Base-by-base conservation (phyloP, 1,284 basidiomycete genomes). In the Rhodotorula sp. region DNA sequence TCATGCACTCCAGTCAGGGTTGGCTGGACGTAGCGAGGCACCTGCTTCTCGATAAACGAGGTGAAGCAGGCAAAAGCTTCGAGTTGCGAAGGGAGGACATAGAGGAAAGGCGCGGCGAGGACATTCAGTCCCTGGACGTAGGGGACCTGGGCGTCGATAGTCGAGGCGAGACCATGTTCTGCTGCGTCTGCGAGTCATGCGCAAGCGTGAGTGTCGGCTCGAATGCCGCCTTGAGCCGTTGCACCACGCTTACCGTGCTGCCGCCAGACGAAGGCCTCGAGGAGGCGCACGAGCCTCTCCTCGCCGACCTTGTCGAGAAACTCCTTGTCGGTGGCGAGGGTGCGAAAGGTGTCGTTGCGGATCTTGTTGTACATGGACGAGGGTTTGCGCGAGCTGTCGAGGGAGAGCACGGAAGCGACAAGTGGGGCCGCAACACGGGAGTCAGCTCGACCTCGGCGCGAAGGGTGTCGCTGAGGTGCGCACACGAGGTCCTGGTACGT, bases 231-330 rank as follows among this genome's bases (percentile, higher is more conserved):
- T 41, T 55, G 25, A 19, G 14, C 34, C 25, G 34, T 4, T 34
- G 8, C 10, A 13, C 1, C 21, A 5, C 13, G 59, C 84, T 58
- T 68, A 91, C 92, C 91, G 76, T 91, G 86, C 82, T 91, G 92
- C 77, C 91, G 86, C 96, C 96, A 99, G 4, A 97, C 95, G 81
- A 97, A 98, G 1, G 95, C 96, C 80, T 99, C 96, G 42, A 99
- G 84, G 21, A 97, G 82, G 42, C 96, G 87, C 71, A 98, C 90
- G n/a, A 98, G 87, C 91, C 95, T 96, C 77, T 95, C 93, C 81
- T 98, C 94, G 46, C 90, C 88, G 23, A 99, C 96, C 64, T 91
- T 89, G 79, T 93, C 91, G 82, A 96, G 95, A 85, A 98, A 99
- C 14, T 91, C 91, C 74, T 89, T 88, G 81, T 98, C 96, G 1